A percentile compares a stretch with the other conserved stretches of the same genome.
These are phyloP conservation scores for Parietaria judaica DNA, from an alignment of 306 rosid species.

Conservation along the genomic window DNA sequence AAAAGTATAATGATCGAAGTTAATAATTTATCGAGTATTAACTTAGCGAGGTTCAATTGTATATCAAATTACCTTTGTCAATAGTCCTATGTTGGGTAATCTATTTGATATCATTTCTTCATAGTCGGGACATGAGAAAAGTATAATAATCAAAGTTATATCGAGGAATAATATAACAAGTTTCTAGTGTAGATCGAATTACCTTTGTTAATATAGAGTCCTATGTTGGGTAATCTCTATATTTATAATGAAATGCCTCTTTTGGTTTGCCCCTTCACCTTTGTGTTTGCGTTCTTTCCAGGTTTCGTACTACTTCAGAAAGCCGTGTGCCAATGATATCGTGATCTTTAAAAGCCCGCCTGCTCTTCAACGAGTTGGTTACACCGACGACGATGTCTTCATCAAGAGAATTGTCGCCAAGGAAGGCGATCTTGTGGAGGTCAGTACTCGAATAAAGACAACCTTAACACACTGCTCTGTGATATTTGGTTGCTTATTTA, in stretches of 20 bases:
- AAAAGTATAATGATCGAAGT: no score
- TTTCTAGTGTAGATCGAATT: no score
- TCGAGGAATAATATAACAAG: no score
- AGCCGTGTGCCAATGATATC: constrained; percentile 87
- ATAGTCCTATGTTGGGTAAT: no score
- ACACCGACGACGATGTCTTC: constrained; percentile 82
- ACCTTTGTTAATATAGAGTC: background rate
- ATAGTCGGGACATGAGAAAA: no score
- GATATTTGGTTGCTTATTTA: background rate
- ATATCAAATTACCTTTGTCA: no score
- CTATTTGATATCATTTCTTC: no score
- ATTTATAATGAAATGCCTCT: constrained; percentile 7
- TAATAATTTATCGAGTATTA: no score
- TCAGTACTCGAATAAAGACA: constrained; percentile 20
- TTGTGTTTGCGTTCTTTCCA: constrained; percentile 28
- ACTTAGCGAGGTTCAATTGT: no score
- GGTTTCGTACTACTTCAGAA: constrained; percentile 90
- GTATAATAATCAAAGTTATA: no score
- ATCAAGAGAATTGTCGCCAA: constrained; percentile 87
- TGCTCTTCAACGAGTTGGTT: constrained; percentile 91
- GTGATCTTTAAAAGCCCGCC: constrained; percentile 96
- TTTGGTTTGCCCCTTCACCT: constrained; percentile 13
- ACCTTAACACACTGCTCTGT: background rate
- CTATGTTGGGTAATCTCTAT: background rate
- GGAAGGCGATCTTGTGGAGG: constrained; percentile 93